Conservation (phyloP, 1,284 basidiomycete species). For the Puccinia triticina region DNA sequence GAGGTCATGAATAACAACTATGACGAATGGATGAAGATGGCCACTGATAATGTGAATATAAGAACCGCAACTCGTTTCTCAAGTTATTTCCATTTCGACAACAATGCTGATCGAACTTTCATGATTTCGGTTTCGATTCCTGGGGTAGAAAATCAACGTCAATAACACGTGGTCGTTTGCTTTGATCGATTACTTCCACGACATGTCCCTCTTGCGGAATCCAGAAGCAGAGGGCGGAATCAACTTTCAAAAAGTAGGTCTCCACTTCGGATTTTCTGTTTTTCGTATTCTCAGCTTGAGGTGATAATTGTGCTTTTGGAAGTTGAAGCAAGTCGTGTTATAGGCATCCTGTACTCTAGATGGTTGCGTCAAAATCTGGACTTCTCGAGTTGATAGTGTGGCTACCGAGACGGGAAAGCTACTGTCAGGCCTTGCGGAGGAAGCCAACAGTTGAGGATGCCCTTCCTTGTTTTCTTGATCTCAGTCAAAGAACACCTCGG, state of each 20-base stretch:
- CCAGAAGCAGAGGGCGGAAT: slow-evolving; percentile 72
- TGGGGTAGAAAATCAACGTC: slow-evolving; percentile 90
- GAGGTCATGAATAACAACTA: slow-evolving; percentile 86
- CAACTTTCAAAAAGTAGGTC: slow-evolving; percentile 48
- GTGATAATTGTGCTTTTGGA: slow-evolving; percentile 11
- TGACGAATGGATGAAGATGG: slow-evolving; percentile 99
- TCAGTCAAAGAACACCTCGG: slow-evolving; percentile 1
- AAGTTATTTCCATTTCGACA: background rate
- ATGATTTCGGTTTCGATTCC: background rate
- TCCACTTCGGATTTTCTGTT: background rate
- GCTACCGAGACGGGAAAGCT: slow-evolving; percentile 96
- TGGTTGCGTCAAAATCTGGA: slow-evolving; percentile 99
- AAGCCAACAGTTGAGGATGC: slow-evolving; percentile 54
- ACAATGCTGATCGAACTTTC: background rate
- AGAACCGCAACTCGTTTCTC: background rate
- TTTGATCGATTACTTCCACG: slow-evolving; percentile 98
- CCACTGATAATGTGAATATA: slow-evolving; percentile 85
- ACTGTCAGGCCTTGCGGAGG: slow-evolving; percentile 80
- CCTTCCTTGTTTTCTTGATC: background rate
- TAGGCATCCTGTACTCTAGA: slow-evolving; percentile 97
- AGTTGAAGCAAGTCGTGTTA: slow-evolving; percentile 59
- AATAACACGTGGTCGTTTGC: slow-evolving; percentile 98
- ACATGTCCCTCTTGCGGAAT: slow-evolving; percentile 94
- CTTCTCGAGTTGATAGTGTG: slow-evolving; percentile 93
- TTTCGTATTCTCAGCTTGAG: slow-evolving; percentile 19